Evolutionary conservation across 1,284 basidiomycete genomes (phyloP).

Genomic region (Xerocomus amazonicus): DNA sequence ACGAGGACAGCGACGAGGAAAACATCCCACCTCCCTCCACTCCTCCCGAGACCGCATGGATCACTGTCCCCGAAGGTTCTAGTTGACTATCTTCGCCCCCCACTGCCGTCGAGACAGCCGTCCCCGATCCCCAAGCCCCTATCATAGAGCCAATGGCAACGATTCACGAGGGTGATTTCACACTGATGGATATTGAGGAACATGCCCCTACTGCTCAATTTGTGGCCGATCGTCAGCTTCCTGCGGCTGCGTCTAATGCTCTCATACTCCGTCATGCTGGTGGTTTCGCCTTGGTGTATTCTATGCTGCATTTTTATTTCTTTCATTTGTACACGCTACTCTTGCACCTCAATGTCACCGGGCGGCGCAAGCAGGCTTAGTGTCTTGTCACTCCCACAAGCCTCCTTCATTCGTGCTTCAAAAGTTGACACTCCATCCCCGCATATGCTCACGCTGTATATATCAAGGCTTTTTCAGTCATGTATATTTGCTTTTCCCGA

Average conservation of each 20-base stretch:
- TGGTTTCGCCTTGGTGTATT: slow-evolving; percentile 43
- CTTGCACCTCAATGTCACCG: slow-evolving; percentile 36
- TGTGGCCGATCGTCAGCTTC: slow-evolving; percentile 19
- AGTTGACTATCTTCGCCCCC: slow-evolving; percentile 35
- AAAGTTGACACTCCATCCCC: slow-evolving; percentile 2
- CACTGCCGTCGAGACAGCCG: slow-evolving; percentile 18
- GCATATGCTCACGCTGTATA: slow-evolving; percentile 31
- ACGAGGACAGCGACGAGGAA: slow-evolving; percentile 33
- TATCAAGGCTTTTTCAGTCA: slow-evolving; percentile 24
- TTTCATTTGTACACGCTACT: slow-evolving; percentile 51
- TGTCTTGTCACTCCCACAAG: neutral
- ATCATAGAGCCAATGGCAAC: slow-evolving; percentile 25
- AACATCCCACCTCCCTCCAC: slow-evolving; percentile 28
- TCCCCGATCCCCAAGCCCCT: slow-evolving; percentile 12
- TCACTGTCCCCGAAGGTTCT: slow-evolving; percentile 26
- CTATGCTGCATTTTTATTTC: slow-evolving; percentile 47
- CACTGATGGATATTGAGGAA: slow-evolving; percentile 21
- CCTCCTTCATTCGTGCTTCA: slow-evolving; percentile 4
- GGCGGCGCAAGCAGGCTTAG: slow-evolving; percentile 31
- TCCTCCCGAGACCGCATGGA: slow-evolving; percentile 33
- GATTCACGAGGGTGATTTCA: slow-evolving; percentile 17
- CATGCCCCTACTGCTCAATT: slow-evolving; percentile 17
- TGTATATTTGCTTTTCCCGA: slow-evolving; percentile 28
- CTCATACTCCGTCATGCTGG: slow-evolving; percentile 38
- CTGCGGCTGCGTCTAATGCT: slow-evolving; percentile 22